Evolutionary conservation across 768 basidiomycete species (phyloP).

Genomic region (Mycena epipterygia): DNA sequence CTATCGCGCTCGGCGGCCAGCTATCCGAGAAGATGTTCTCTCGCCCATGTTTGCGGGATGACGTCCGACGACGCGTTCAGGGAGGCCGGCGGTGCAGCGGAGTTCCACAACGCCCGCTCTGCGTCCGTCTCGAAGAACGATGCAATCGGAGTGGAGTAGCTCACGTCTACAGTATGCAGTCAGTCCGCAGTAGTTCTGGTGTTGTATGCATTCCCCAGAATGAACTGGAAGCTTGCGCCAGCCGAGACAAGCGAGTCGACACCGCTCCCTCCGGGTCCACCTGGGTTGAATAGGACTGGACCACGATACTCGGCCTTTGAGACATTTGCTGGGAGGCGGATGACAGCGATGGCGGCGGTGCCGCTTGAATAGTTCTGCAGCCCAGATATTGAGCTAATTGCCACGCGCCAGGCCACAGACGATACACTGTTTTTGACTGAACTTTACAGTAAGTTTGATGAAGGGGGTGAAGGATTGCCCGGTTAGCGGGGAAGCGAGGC

Average conservation of each 20-base stretch:
- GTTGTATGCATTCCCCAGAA: conserved; percentile 16
- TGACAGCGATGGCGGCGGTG: conserved; percentile 19
- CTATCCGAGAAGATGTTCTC: conserved; percentile 45
- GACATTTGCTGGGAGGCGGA: conserved; percentile 16
- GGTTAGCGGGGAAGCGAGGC: no score
- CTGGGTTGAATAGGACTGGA: conserved; percentile 29
- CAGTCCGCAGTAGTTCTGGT: background rate
- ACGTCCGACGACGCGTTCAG: conserved; percentile 44
- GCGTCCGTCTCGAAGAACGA: conserved; percentile 29
- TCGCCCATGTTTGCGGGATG: conserved; percentile 49
- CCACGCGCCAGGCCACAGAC: no score
- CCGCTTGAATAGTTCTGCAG: no score
- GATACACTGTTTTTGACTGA: no score
- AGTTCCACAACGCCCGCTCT: conserved; percentile 29
- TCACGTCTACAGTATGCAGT: conserved; percentile 6
- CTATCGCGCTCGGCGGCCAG: conserved; percentile 50
- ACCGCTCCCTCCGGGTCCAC: conserved; percentile 28
- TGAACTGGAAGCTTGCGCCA: background rate
- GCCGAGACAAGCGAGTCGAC: conserved; percentile 11
- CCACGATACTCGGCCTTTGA: conserved; percentile 13
- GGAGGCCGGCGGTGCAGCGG: conserved; percentile 4
- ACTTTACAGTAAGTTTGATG: no score
- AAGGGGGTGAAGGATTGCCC: no score
- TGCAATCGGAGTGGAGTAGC: conserved; percentile 23
- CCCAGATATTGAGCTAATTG: no score